Percentiles rank a stretch among this genome's conserved stretches.
phyloP scores from a whole-genome alignment of 352 stramenopile genomes.

The Aphanomyces invadans region DNA sequence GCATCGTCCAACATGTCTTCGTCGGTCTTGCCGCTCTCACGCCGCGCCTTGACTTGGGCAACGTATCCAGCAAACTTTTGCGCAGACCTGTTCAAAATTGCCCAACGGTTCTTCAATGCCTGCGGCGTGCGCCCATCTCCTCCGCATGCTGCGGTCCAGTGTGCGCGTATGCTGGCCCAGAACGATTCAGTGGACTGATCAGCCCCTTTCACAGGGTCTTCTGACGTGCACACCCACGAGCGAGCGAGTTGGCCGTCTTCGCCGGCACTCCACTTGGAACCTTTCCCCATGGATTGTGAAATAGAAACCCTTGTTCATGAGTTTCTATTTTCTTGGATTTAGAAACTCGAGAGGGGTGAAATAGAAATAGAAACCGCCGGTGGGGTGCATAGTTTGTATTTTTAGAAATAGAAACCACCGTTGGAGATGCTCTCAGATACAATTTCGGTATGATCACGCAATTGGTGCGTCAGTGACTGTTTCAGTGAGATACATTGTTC shows the following conservation, averaged over 20 bases:
- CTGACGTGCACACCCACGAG: conserved; percentile 7
- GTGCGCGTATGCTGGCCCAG: neutral
- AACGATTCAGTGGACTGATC: neutral
- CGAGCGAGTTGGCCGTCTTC: conserved; percentile 12
- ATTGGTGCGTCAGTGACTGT: too few relatives aligned
- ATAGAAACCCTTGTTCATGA: neutral
- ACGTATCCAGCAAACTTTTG: neutral
- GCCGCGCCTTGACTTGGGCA: neutral
- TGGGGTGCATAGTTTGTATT: neutral
- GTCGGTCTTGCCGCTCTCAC: neutral
- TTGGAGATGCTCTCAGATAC: conserved; percentile 3
- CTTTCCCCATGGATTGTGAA: conserved; percentile 12
- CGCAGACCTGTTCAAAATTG: neutral
- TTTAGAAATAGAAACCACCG: conserved; percentile 7
- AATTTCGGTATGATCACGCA: too few relatives aligned
- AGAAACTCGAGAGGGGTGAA: conserved; percentile 1
- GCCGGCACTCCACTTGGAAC: neutral
- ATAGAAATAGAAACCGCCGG: conserved; percentile 9
- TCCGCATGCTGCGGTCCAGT: neutral
- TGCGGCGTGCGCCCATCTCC: neutral
- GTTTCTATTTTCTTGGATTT: conserved; percentile 10
- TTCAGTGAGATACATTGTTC: too few relatives aligned
- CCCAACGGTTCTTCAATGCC: neutral
- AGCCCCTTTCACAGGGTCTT: conserved; percentile 1
- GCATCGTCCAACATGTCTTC: neutral